Evolutionary conservation across 73 alveolate species (phyloP), one percentile per base, ranked within the genome.

Genomic region (Paramecium pentaurelia): DNA sequence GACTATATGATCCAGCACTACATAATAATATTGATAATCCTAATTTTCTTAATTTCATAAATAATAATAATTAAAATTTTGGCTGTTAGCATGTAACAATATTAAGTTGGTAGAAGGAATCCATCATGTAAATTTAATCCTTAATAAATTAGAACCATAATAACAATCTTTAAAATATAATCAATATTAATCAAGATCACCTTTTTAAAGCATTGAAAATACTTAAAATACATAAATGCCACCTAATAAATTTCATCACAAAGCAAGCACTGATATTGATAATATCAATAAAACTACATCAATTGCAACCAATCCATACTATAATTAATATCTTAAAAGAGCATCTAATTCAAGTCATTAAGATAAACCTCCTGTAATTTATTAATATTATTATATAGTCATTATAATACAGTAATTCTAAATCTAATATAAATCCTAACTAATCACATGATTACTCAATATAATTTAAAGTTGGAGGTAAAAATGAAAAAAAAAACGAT

Each of bases 61-160:
- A 64, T 64, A 64, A 64, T 60, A 27, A 60, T 64, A 64, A 64
- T 64, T 64, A 64, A 64, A 64, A 14, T 64, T 64, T 64, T 64
- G 84, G 84, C 84, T 64, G 84, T 64, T 64, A 64, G 84, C 84
- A 64, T 64, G 84, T 34, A 64, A 64, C 84, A 64, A 64, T 64
- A 64, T 64, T 64, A 64, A 64, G 84, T 64, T 32, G 84, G 84
- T 10, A 64, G 84, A 64, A 64, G 84, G 28, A 64, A 64, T 14
- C 84, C 84, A 4, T 64, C 84, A 64, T 64, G 84, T 64, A 64
- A 3, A 64, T 25, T 32, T 64, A 25, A 64, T 28, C 10, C 51
- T 34, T 64, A 64, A 32, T 10, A 64, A 4, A 54, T 54, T 64
- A 64, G 84, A 64, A 64, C 84, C 84, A 32, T 9, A 28, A 64